These are phyloP conservation scores for Tolypocladium capitatum DNA, from an alignment of 2,329 filamentous ascomycete genomes.

Conservation along the genomic window DNA sequence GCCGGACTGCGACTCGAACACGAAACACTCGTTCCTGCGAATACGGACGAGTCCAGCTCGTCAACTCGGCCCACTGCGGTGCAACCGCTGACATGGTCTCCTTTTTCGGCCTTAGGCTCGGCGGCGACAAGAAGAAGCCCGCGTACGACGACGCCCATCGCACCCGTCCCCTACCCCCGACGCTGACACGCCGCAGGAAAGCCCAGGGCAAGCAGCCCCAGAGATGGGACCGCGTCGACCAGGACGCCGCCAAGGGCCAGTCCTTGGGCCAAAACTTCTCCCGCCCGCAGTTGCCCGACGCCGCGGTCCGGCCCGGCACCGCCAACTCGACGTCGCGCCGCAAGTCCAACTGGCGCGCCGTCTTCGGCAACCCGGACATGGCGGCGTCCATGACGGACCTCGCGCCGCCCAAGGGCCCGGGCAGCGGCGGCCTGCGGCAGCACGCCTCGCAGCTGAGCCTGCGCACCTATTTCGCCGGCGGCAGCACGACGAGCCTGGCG, in stretches of 20 bases:
- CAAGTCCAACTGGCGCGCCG: conserved; percentile 17
- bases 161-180: no score
- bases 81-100: conserved; percentile 37
- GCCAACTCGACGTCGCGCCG: conserved; percentile 19
- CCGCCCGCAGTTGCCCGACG: conserved; percentile 16
- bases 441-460: conserved; percentile 27
- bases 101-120: conserved; percentile 44
- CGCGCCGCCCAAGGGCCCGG: conserved; percentile 13
- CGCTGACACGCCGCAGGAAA: conserved; percentile 7
- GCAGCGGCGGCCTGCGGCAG: conserved; percentile 14
- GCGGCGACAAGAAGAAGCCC: conserved; percentile 44
- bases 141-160: no score
- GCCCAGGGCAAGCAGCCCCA: conserved; percentile 10
- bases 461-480: conserved; percentile 15
- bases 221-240: conserved; percentile 19
- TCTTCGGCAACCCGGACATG: conserved; percentile 21
- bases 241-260: conserved; percentile 20
- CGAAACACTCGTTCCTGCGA: no score
- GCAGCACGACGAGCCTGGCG: conserved; percentile 22
- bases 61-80: no score
- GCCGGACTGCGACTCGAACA: no score
- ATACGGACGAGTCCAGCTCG: no score
- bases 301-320: conserved; percentile 21
- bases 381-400: conserved; percentile 34
- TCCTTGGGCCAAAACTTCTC: conserved; percentile 23